Percentiles rank a stretch among this genome's conserved stretches.
Conservation (phyloP, 768 basidiomycete genomes). For the Pisolithus marmoratus region DNA sequence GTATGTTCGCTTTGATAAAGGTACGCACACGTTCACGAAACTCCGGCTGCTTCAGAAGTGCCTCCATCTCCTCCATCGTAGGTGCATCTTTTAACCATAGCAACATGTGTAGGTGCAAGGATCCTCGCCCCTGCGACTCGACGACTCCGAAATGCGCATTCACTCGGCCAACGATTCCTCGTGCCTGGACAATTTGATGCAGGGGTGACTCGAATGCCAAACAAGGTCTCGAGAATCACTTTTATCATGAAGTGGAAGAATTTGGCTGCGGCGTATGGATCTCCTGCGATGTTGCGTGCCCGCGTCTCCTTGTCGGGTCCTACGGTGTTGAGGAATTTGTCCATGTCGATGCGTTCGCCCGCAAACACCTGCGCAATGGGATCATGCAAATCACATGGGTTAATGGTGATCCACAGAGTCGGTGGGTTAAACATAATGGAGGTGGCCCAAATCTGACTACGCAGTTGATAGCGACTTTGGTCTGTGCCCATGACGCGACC, state of each 20-base stretch:
- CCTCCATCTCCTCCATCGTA: not conserved
- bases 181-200: not conserved
- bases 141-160: conserved; percentile 21
- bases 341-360: conserved; percentile 39
- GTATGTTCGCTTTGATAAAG: conserved; percentile 26
- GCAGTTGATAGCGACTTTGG: too few species aligned
- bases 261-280: conserved; percentile 38
- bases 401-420: too few species aligned
- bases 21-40: conserved; percentile 23
- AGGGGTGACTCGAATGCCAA: conserved; percentile 23
- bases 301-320: conserved; percentile 18
- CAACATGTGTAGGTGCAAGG: conserved; percentile 19
- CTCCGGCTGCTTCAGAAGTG: not conserved
- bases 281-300: conserved; percentile 25
- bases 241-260: conserved; percentile 36
- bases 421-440: too few species aligned
- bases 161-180: conserved; percentile 27
- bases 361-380: conserved; percentile 16
- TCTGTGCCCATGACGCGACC: too few species aligned
- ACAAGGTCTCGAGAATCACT: conserved; percentile 25
- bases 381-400: too few species aligned
- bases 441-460: too few species aligned
- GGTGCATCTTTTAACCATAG: not conserved
- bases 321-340: conserved; percentile 25
- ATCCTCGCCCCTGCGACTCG: conserved; percentile 37